Percentiles rank a stretch among this genome's conserved stretches.
Conservation (phyloP, 208 protist species). For the Leishmania tarentolae region DNA sequence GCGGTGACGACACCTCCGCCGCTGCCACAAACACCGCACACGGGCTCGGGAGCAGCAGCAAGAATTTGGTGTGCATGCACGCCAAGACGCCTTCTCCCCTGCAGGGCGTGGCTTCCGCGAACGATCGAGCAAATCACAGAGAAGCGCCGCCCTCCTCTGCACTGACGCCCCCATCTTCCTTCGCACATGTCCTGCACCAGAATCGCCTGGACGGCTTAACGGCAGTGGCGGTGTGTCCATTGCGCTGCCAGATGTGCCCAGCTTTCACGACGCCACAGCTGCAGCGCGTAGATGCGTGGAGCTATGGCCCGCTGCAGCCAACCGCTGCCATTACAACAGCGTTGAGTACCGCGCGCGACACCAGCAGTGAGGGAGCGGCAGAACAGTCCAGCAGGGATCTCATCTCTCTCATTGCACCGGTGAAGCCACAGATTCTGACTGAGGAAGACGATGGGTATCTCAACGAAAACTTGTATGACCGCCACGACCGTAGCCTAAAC, state of each 20-base stretch:
- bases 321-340: constrained; percentile 9
- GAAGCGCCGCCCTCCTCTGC: neutral
- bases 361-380: neutral
- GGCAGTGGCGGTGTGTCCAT: constrained; percentile 28
- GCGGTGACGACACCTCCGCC: neutral
- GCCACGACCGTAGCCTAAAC: neutral
- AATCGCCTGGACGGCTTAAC: constrained; percentile 38
- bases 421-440: neutral
- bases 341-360: neutral
- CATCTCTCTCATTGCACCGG: neutral
- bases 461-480: neutral
- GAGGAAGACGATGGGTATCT: too few relatives aligned
- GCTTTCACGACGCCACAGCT: constrained; percentile 58
- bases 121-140: neutral
- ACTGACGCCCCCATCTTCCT: constrained; percentile 2
- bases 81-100: neutral
- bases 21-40: neutral
- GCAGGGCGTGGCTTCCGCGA: neutral
- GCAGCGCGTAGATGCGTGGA: constrained; percentile 58
- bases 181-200: constrained; percentile 19
- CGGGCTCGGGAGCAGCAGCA: neutral
- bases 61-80: neutral
- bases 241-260: constrained; percentile 54
- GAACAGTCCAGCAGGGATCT: neutral
- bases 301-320: constrained; percentile 49